phyloP scores from a whole-genome alignment of 2,329 filamentous ascomycete species.

The Scytalidium lignicola region DNA sequence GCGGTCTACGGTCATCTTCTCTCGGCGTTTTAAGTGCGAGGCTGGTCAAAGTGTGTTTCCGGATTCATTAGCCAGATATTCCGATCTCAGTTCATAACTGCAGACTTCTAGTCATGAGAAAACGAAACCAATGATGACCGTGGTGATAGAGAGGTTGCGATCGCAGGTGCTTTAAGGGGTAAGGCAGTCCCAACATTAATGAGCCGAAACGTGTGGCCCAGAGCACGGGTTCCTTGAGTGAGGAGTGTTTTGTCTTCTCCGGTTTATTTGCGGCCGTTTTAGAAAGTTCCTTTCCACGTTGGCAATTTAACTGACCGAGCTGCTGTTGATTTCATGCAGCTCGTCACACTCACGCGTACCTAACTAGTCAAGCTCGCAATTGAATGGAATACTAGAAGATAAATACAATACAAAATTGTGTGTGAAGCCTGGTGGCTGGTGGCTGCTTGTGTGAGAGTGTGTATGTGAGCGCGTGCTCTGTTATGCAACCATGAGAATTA shows the following conservation, averaged over 20 bases:
- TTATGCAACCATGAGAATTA: too few relatives aligned
- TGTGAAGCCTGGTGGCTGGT: neutral
- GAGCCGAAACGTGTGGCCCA: neutral
- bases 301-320: neutral
- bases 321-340: neutral
- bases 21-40: constrained; percentile 26
- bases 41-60: constrained; percentile 19
- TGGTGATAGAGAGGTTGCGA: neutral
- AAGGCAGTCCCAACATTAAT: neutral
- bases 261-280: neutral
- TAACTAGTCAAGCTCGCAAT: neutral
- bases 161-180: neutral
- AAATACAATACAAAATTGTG: neutral
- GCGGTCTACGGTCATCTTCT: constrained; percentile 24
- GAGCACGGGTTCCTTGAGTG: neutral
- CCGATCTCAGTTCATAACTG: constrained; percentile 16
- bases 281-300: neutral
- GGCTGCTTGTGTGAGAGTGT: too few relatives aligned
- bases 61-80: constrained; percentile 5
- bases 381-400: neutral
- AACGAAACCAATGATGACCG: constrained; percentile 10
- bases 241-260: neutral
- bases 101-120: constrained; percentile 20
- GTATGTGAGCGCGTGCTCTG: too few relatives aligned
- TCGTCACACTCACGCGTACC: neutral